Conservation (phyloP, 2,329 filamentous ascomycete species). For the Exophiala calicioides region DNA sequence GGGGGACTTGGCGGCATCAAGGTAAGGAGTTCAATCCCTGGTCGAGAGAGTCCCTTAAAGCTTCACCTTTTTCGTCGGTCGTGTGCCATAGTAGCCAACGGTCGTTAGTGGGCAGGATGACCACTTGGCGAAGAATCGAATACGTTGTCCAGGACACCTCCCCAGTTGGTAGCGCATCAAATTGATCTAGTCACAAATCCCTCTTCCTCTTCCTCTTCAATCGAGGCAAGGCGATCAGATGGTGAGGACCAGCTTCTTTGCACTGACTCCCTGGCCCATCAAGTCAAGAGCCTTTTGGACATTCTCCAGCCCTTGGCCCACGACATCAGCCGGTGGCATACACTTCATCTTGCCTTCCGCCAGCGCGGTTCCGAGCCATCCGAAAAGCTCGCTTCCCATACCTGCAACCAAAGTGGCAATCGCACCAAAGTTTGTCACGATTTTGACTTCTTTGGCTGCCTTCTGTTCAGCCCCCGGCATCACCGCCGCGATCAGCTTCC, state of each 20-base stretch:
- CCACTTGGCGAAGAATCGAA: too few species aligned
- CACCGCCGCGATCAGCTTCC: conserved; percentile 14
- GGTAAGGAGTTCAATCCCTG: too few species aligned
- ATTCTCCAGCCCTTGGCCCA: conserved; percentile 41
- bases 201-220: too few species aligned
- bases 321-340: conserved; percentile 39
- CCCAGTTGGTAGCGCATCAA: too few species aligned
- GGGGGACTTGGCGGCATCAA: too few species aligned
- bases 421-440: conserved; percentile 45
- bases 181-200: too few species aligned
- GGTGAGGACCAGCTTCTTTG: conserved; percentile 42
- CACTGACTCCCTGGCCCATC: conserved; percentile 42
- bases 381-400: conserved; percentile 63
- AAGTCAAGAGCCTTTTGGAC: conserved; percentile 41
- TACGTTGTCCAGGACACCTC: too few species aligned
- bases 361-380: conserved; percentile 36
- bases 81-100: too few species aligned
- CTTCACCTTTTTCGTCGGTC: too few species aligned
- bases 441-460: conserved; percentile 11
- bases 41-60: too few species aligned
- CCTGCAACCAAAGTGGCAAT: conserved; percentile 41
- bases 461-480: conserved; percentile 12
- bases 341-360: conserved; percentile 32
- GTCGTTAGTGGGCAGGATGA: too few species aligned
- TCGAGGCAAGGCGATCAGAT: too few species aligned